Evolutionary conservation across 2,329 filamentous ascomycete genomes (phyloP).

Genomic region (Pseudocercospora musae): DNA sequence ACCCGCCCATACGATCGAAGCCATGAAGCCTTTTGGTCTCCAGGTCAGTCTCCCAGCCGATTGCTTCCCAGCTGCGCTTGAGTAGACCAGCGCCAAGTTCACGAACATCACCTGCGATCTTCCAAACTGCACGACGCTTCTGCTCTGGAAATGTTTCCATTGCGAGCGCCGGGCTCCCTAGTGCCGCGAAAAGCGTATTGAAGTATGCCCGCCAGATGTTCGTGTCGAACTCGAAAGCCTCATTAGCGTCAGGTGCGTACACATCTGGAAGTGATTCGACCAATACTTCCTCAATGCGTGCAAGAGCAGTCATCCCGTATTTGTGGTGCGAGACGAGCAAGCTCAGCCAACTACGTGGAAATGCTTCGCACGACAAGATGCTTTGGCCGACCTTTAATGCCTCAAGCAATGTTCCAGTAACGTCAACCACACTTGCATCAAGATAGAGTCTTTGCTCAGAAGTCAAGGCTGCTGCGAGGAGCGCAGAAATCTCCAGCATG

Average conservation of each 20-base stretch:
- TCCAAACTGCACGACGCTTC: conserved; percentile 94
- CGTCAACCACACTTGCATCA: conserved; percentile 56
- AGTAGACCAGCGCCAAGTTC: conserved; percentile 86
- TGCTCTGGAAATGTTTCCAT: conserved; percentile 96
- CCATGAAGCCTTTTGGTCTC: conserved; percentile 79
- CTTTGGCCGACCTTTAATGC: conserved; percentile 82
- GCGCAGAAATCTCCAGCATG: conserved; percentile 80
- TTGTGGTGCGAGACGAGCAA: conserved; percentile 63
- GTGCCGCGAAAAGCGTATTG: conserved; percentile 79
- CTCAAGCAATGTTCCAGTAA: conserved; percentile 71
- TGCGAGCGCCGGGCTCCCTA: conserved; percentile 82
- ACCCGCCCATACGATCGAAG: conserved; percentile 82
- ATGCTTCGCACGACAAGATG: conserved; percentile 83
- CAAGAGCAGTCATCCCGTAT: conserved; percentile 79
- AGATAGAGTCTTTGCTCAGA: conserved; percentile 32
- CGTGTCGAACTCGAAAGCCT: conserved; percentile 68
- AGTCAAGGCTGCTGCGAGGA: conserved; percentile 64
- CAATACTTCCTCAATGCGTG: conserved; percentile 75
- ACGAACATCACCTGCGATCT: conserved; percentile 93
- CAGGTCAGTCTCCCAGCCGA: conserved; percentile 86
- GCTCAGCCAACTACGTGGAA: conserved; percentile 86
- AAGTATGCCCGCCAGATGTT: conserved; percentile 95
- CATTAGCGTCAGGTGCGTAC: conserved; percentile 70
- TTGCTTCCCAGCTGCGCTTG: conserved; percentile 84
- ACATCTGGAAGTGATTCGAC: conserved; percentile 80